Base-by-base conservation (phyloP, 495 filamentous ascomycete genomes). In the Podospora pseudocomata region DNA sequence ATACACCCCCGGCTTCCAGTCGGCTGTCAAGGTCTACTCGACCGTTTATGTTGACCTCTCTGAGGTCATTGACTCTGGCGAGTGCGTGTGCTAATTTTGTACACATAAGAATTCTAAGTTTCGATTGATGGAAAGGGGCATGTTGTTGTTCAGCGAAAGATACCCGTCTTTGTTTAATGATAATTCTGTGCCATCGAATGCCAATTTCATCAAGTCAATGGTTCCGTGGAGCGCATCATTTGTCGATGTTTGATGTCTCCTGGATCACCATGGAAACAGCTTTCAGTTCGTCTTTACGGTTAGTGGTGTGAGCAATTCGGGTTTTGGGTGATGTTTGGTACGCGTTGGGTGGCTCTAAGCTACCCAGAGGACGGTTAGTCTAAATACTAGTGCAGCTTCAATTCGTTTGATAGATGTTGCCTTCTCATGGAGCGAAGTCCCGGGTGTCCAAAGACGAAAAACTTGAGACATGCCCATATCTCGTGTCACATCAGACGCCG, bases 41-140 rank as follows among this genome's bases (percentile, higher is more conserved):
- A 63, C 61, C 27, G 34, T 39, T 27, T 63, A 63, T 49, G 34
- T 63, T 49, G 61, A 63, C 20, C 30, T 63, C 7, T 63, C 61
- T n/a, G 61, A 63, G 61, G 61, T 63, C 34, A 20, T 19, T 28
- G 61, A 63, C 32, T 49, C 39, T 49, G 61, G 61, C 20, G n/a
- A 39, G 28, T 63, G 61, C 30, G 61, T 32, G 19, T 63, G 61
- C 61, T 63, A 63, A 63, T 49, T 32, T 32, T 32, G 30, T 49
- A 49, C 39, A 49, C 39, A 9, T 49, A 16, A 49, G 39, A 49
- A 32, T 32, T 32, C 30, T 32, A 32, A 49, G 39, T 3, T 49
- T 13, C 7, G 7, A 13, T 49, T 49, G 39, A 49, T 49, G 39
- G 39, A 49, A 49, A 49, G 39, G 39, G 39, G 39, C 39, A 49